A percentile compares a stretch with the other conserved stretches of the same genome.
These are phyloP conservation scores for Neofusicoccum sp. DNA, from an alignment of 2,329 filamentous ascomycete genomes.

Conservation along the genomic window DNA sequence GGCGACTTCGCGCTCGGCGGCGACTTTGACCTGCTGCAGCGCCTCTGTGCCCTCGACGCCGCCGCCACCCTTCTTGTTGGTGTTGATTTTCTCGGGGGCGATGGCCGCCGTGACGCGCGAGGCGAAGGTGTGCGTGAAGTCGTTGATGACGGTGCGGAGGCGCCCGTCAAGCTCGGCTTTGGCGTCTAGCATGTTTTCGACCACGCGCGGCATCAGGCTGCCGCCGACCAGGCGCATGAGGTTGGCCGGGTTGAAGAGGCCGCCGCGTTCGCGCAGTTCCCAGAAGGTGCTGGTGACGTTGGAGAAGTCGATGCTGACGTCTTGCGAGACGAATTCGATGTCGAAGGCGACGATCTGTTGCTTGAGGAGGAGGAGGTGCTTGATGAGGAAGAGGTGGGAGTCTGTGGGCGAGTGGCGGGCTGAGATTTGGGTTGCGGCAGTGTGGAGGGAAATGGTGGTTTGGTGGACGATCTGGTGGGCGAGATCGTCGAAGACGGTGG, in stretches of 20 bases:
- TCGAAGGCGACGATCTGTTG: constrained; percentile 95
- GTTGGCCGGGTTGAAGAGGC: constrained; percentile 63
- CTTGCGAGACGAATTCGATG: constrained; percentile 70
- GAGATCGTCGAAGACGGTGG: constrained; percentile 68
- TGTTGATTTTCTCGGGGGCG: constrained; percentile 28
- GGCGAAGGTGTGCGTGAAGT: constrained; percentile 62
- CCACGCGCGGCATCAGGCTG: constrained; percentile 61
- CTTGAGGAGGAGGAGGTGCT: constrained; percentile 91
- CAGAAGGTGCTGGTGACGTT: constrained; percentile 64
- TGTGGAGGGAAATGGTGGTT: constrained; percentile 78
- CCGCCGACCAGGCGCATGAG: constrained; percentile 59
- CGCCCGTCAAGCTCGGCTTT: constrained; percentile 66
- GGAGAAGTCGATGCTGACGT: constrained; percentile 64
- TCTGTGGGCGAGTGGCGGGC: constrained; percentile 66
- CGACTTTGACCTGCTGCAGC: constrained; percentile 47
- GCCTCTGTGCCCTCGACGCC: constrained; percentile 19
- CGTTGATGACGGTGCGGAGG: constrained; percentile 62
- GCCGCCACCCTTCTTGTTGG: constrained; percentile 3
- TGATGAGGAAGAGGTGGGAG: constrained; percentile 87
- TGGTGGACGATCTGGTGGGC: constrained; percentile 84
- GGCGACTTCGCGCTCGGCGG: constrained; percentile 56
- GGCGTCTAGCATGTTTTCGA: constrained; percentile 70
- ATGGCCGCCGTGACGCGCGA: constrained; percentile 54
- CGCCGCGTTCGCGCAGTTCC: constrained; percentile 63
- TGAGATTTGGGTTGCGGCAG: constrained; percentile 70